Base-by-base conservation (phyloP, 176 grass and related monocot genomes). In the Elymus sibiricus region DNA sequence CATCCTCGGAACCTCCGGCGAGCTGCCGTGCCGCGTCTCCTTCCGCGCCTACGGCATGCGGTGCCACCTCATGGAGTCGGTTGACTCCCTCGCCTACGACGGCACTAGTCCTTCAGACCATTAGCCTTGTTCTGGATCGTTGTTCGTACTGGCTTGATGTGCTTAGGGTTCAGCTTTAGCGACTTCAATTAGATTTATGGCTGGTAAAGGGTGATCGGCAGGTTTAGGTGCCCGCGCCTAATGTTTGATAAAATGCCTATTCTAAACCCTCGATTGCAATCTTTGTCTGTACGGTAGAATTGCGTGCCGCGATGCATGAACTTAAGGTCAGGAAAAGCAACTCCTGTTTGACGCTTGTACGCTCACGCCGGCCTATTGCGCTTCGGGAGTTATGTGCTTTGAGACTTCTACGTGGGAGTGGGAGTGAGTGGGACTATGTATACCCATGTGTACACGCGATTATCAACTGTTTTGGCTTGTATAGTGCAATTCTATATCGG, bases 1-100 rank as follows among this genome's bases (percentile, higher is more conserved):
- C 43, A 98, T 98, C 70, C 93, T 91, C 0, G 89, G 95, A 25
- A 94, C 93, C 56, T 95, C 95, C 5, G 93, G 91, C 66, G 95
- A 98, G 91, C 93, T 98, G 62, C 89, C 94, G 77, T 79, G 93
- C 77, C 85, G 84, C 22, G 89, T 98, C 76, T 98, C 95, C 73
- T 98, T 93, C 35, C 95, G 91, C 63, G 93, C 95, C 14, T 98
- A 95, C 87, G 93, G 94, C 82, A 94, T 98, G 91, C 91, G 95
- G 44, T 88, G 95, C 3, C 84, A 93, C 61, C 88, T 98, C 70
- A 93, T 98, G 77, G 89, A 98, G 53, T 92, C 93, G 14, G 87
- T 95, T 40, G 89, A 98, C 66, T 92, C 93, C 82, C 83, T 95
- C 77, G 81, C 89, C 83, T 98, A 95, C 34, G 95, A 98, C 49